Base-by-base conservation (phyloP, 179 eudicot genomes). In the Beta macrorhiza region DNA sequence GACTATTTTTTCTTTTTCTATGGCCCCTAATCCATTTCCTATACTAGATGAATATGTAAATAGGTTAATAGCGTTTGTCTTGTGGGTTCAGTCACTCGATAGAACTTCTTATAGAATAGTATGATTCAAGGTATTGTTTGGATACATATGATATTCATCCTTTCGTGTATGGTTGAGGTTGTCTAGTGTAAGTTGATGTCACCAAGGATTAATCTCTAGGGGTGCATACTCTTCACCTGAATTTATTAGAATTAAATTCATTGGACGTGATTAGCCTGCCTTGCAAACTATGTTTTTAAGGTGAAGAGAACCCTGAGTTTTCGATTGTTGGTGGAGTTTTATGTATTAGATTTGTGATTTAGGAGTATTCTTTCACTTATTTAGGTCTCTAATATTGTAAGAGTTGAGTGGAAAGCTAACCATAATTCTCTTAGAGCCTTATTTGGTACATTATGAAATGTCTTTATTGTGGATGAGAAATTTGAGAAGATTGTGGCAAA, bases 401-500 rank as follows among this genome's bases (percentile, higher is more conserved):
- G 74, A 71, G 74, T 49, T 19, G 4, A 44, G 49, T 2, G 5
- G 14, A 37, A 37, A 37, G 42, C 42, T 37, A 37, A 37, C 42
- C 42, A 37, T 37, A 37, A 1, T 37, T 72, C 59, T 52, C 0
- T 51, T 72, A 22, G 3, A 45, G 19, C 29, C 32, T n/a, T 47
- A 1, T 10, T 5, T 72, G 75, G 59, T 52, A 15, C 59, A 49
- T 13, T 72, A 22, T 52, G 37, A 44, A 37, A 32, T 17, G 14
- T 37, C 8, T 69, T 69, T 42, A 2, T 69, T 10, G 57, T 71
- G 69, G 69, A 67, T 67, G 71, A 32, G 45, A 20, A 10, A 7
- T 72, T 73, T 53, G 62, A 73, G n/a, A 22, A 61, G 61, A 53
- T n/a, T 73, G 44, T 69, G 61, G 59, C 17, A 29, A 73, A 4